Conservation (phyloP, 305 asterid genomes). For the Salvia sclarea region DNA sequence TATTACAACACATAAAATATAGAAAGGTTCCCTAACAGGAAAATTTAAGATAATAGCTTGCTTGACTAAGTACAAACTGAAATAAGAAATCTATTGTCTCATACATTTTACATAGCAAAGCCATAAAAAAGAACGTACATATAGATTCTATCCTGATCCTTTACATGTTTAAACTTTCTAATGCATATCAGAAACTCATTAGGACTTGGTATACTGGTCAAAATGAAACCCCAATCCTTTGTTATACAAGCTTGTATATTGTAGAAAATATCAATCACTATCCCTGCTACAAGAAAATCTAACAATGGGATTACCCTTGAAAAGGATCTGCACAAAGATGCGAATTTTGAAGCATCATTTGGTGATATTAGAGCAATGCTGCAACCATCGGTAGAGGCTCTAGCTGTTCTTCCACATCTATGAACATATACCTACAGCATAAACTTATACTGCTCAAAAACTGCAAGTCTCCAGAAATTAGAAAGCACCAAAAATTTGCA, state of each 20-base stretch:
- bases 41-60: neutral
- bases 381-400: constrained; percentile 95
- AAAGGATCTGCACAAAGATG: constrained; percentile 85
- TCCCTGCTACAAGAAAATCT: constrained; percentile 22
- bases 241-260: neutral
- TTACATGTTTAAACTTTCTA: constrained; percentile 16
- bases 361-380: constrained; percentile 88
- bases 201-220: constrained; percentile 19
- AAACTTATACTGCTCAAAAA: constrained; percentile 27
- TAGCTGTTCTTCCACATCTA: constrained; percentile 97
- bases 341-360: constrained; percentile 87
- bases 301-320: constrained; percentile 58
- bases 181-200: constrained; percentile 2
- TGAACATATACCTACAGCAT: constrained; percentile 78
- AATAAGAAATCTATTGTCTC: neutral
- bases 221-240: neutral
- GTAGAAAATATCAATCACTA: constrained; percentile 6
- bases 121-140: neutral
- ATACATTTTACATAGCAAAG: neutral
- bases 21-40: neutral
- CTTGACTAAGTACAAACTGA: neutral
- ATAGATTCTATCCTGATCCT: neutral
- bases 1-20: neutral
- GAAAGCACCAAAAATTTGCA: constrained; percentile 17
- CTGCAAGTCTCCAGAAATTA: neutral